phyloP scores from a whole-genome alignment of 257 asterid genomes.

The Primulina eburnea region DNA sequence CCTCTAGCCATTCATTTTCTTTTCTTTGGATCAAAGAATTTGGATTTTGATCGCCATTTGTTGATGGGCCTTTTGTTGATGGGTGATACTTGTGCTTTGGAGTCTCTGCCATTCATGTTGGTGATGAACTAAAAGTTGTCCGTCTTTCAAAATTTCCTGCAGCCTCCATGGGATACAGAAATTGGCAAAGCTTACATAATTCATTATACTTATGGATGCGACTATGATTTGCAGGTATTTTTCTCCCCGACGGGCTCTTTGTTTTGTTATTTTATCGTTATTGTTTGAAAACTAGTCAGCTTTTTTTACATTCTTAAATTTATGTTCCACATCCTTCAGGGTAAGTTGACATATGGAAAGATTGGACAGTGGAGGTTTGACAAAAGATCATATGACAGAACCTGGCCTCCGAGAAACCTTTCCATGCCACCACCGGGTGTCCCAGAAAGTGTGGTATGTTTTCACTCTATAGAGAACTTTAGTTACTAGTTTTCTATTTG shows the following conservation, averaged over 20 bases:
- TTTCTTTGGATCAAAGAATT: neutral
- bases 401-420: conserved; percentile 82
- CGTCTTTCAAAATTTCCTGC: conserved; percentile 27
- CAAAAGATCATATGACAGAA: conserved; percentile 64
- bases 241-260: neutral
- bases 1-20: neutral
- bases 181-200: conserved; percentile 76
- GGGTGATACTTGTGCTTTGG: neutral
- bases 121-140: conserved; percentile 18
- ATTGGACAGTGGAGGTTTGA: conserved; percentile 98
- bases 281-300: neutral
- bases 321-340: conserved; percentile 34
- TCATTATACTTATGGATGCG: conserved; percentile 95
- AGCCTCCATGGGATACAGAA: conserved; percentile 94
- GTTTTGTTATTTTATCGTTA: neutral
- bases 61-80: neutral
- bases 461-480: neutral
- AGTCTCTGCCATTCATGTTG: conserved; percentile 13
- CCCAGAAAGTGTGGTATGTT: conserved; percentile 86
- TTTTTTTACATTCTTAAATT: neutral
- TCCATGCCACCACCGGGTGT: conserved; percentile 91
- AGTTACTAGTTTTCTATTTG: neutral
- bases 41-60: neutral
- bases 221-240: conserved; percentile 75
- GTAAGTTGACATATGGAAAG: conserved; percentile 83